These are phyloP conservation scores for Lumnitzera racemosa DNA, from an alignment of 345 rosid genomes.

Conservation along the genomic window DNA sequence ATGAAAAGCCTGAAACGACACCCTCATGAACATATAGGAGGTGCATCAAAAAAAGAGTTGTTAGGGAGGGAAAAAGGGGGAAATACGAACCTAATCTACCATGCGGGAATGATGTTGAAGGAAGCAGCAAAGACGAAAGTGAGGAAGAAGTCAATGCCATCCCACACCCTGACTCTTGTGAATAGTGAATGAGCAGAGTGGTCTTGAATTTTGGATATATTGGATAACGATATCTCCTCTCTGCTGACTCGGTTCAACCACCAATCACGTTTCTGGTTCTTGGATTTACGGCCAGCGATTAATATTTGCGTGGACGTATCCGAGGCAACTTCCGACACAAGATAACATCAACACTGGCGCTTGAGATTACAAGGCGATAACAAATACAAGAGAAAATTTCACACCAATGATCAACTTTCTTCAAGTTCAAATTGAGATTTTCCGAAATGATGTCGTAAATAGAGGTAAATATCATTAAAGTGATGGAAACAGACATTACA, in stretches of 20 bases:
- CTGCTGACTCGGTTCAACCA: constrained; percentile 5
- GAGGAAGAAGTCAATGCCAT: constrained; percentile 43
- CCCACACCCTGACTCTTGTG: not conserved
- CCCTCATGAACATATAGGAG: constrained; percentile 1
- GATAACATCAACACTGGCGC: too few species aligned
- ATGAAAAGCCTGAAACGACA: constrained; percentile 23
- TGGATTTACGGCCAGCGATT: too few species aligned
- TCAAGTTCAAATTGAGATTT: too few species aligned
- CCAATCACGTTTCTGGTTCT: too few species aligned
- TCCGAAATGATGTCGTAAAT: too few species aligned
- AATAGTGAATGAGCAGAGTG: constrained; percentile 5
- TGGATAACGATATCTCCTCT: constrained; percentile 56
- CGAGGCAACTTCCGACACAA: too few species aligned
- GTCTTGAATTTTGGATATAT: constrained; percentile 8
- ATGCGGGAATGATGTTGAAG: constrained; percentile 9
- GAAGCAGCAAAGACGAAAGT: constrained; percentile 46
- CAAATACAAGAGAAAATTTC: too few species aligned
- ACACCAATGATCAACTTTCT: too few species aligned
- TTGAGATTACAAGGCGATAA: too few species aligned
- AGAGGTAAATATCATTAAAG: too few species aligned
- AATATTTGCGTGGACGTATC: too few species aligned
- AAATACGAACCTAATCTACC: constrained; percentile 21
- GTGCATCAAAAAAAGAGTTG: not conserved
- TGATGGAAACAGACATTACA: too few species aligned
- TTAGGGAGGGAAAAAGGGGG: not conserved